phyloP scores from a whole-genome alignment of 83 land plant species.

The Picea abies region DNA sequence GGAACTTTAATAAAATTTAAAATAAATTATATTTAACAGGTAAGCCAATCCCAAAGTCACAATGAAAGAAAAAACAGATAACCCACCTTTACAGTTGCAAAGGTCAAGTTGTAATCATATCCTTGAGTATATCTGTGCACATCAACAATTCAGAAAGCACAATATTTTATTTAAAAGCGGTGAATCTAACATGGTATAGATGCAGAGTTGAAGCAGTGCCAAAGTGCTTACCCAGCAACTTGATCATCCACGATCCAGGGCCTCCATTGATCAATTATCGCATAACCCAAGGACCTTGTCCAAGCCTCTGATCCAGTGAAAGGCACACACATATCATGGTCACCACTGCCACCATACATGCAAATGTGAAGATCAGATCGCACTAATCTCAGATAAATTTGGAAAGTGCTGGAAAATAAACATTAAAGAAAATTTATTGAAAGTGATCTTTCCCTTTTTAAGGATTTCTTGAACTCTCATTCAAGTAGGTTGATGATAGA shows the following conservation, averaged over 20 bases:
- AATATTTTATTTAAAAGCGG: not conserved
- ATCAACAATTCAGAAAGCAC: not conserved
- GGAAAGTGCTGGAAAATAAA: too few species aligned
- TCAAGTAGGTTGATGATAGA: too few species aligned
- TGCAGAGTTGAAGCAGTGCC: not conserved
- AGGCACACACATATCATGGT: slow-evolving; percentile 92
- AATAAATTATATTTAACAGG: not conserved
- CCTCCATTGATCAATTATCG: slow-evolving; percentile 61
- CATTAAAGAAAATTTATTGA: too few species aligned
- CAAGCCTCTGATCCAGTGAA: slow-evolving; percentile 86
- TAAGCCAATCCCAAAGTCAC: not conserved
- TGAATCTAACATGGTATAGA: not conserved
- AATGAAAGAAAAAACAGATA: not conserved
- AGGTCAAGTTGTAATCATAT: slow-evolving; percentile 33
- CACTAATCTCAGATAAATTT: too few species aligned
- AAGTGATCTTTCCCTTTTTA: too few species aligned
- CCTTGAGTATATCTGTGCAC: slow-evolving; percentile 32
- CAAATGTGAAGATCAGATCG: not conserved
- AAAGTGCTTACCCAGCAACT: slow-evolving; percentile 70
- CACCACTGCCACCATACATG: slow-evolving; percentile 54
- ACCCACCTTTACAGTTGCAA: slow-evolving; percentile 43
- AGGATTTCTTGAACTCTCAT: too few species aligned
- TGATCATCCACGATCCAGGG: slow-evolving; percentile 69
- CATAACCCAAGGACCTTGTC: slow-evolving; percentile 77
- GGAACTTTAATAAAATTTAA: not conserved